Evolutionary conservation across 139 green algal species (phyloP).

Genomic region (Auxenochlorella pyrenoidosa): DNA sequence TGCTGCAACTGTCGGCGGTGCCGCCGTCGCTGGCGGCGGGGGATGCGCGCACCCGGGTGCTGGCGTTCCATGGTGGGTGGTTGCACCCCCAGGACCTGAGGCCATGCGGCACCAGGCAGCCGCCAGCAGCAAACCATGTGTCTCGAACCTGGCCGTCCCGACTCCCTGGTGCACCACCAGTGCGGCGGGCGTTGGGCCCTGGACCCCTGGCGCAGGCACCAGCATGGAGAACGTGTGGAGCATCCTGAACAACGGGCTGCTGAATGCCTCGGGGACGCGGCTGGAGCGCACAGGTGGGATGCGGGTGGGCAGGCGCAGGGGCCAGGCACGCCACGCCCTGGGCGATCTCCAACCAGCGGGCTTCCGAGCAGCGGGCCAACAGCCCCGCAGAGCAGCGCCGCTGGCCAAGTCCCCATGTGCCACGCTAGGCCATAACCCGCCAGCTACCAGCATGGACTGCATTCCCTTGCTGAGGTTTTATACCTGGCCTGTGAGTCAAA

Average conservation of each 20-base stretch:
- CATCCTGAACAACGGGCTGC: conserved; percentile 39
- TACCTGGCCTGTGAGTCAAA: too few species aligned
- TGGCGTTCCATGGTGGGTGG: conserved; percentile 21
- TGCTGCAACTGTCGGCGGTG: conserved; percentile 15
- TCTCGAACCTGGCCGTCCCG: background rate
- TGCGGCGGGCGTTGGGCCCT: background rate
- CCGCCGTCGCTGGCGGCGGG: background rate
- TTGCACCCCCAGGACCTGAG: background rate
- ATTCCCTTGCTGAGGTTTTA: too few species aligned
- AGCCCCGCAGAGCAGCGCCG: too few species aligned
- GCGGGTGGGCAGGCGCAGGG: background rate
- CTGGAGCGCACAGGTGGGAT: conserved; percentile 34
- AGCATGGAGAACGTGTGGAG: conserved; percentile 35
- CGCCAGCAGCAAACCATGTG: background rate
- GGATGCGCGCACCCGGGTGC: background rate
- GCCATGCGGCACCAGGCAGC: too few species aligned
- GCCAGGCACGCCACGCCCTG: too few species aligned
- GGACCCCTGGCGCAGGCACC: background rate
- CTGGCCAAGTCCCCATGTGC: too few species aligned
- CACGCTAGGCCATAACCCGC: too few species aligned
- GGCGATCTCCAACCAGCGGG: too few species aligned
- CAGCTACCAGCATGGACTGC: too few species aligned
- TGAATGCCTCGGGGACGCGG: conserved; percentile 24
- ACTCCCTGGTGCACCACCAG: background rate
- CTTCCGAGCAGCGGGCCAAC: too few species aligned